Evolutionary conservation across 2,329 filamentous ascomycete species (phyloP).

Genomic region (Ophiosphaerella korrae): DNA sequence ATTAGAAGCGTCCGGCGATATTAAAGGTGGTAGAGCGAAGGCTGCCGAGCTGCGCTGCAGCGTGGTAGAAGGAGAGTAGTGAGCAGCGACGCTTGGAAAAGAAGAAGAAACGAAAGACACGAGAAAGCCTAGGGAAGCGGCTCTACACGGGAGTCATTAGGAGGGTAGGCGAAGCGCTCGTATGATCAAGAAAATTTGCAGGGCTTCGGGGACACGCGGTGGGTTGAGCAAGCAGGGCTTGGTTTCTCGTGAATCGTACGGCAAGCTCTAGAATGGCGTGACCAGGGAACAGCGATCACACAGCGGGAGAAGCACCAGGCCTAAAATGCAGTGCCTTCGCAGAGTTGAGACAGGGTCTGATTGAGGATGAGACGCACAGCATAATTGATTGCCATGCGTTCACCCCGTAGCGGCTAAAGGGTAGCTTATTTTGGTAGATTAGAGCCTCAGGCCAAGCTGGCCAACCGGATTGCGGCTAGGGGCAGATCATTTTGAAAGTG

Average conservation of each 20-base stretch:
- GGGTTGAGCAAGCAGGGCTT: slow-evolving; percentile 23
- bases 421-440: slow-evolving; percentile 25
- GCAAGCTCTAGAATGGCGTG: slow-evolving; percentile 37
- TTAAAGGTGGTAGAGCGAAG: slow-evolving; percentile 39
- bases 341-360: slow-evolving; percentile 41
- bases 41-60: slow-evolving; percentile 45
- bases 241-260: slow-evolving; percentile 22
- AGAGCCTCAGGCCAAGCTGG: slow-evolving; percentile 22
- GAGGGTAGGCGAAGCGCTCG: slow-evolving; percentile 21
- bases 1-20: slow-evolving; percentile 42
- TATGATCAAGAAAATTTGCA: slow-evolving; percentile 33
- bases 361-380: slow-evolving; percentile 41
- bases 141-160: slow-evolving; percentile 37
- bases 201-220: slow-evolving; percentile 2
- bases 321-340: slow-evolving; percentile 27
- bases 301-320: slow-evolving; percentile 37
- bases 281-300: slow-evolving; percentile 26
- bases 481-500: slow-evolving; percentile 13
- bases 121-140: slow-evolving; percentile 34
- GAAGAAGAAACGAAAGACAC: slow-evolving; percentile 32
- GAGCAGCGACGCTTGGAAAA: slow-evolving; percentile 29
- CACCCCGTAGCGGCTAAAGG: slow-evolving; percentile 19
- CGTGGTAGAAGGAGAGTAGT: slow-evolving; percentile 36
- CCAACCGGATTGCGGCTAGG: slow-evolving; percentile 32
- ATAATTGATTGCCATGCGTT: slow-evolving; percentile 34